phyloP scores from a whole-genome alignment of 2,329 filamentous ascomycete genomes.

The Apiospora aurea region DNA sequence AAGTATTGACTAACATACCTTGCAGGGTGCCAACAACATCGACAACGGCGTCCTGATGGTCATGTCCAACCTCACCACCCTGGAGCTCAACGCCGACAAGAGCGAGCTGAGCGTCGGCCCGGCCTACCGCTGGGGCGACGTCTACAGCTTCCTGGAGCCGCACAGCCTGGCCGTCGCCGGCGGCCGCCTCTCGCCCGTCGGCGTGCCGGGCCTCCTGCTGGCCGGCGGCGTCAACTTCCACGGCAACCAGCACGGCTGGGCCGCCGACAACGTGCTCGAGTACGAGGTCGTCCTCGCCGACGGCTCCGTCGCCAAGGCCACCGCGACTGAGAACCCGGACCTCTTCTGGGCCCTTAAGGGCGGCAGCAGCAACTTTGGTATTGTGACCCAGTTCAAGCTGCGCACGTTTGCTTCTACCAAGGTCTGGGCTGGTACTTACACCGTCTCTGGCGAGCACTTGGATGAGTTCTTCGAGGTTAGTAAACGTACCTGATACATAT shows the following conservation, averaged over 20 bases:
- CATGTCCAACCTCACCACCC: slow-evolving; percentile 30
- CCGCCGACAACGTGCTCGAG: slow-evolving; percentile 23
- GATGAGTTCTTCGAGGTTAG: slow-evolving; percentile 32
- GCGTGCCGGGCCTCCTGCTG: slow-evolving; percentile 29
- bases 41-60: slow-evolving; percentile 29
- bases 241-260: slow-evolving; percentile 25
- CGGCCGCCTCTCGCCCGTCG: slow-evolving; percentile 28
- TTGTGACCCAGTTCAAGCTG: slow-evolving; percentile 25
- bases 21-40: slow-evolving; percentile 33
- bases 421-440: slow-evolving; percentile 34
- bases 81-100: slow-evolving; percentile 36
- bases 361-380: slow-evolving; percentile 25
- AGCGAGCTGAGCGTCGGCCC: slow-evolving; percentile 27
- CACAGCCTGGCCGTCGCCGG: slow-evolving; percentile 26
- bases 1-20: neutral
- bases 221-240: slow-evolving; percentile 31
- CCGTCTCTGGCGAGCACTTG: slow-evolving; percentile 32
- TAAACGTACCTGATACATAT: neutral
- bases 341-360: slow-evolving; percentile 25
- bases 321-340: slow-evolving; percentile 16
- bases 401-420: slow-evolving; percentile 27
- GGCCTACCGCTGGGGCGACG: slow-evolving; percentile 27
- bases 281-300: slow-evolving; percentile 24
- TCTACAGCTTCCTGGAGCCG: slow-evolving; percentile 25
- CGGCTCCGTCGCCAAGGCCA: slow-evolving; percentile 1